Conservation (phyloP, 768 basidiomycete genomes). For the Psilocybe azurescens region DNA sequence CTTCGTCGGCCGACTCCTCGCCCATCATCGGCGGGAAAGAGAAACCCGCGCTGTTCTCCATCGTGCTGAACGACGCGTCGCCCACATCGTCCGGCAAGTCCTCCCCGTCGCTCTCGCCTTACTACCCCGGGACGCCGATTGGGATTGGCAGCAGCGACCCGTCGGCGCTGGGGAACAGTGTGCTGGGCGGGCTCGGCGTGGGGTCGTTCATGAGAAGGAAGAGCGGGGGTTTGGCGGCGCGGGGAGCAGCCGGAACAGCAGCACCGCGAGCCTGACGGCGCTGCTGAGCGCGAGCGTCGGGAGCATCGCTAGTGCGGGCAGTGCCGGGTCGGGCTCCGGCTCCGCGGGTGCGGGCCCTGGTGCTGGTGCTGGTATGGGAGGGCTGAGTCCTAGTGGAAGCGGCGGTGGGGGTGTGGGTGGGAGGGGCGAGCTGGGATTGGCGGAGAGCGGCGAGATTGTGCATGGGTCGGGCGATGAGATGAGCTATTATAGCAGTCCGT, state of each 20-base stretch:
- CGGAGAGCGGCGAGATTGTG: constrained; percentile 24
- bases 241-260: constrained; percentile 28
- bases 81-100: constrained; percentile 23
- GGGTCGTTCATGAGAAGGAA: constrained; percentile 31
- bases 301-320: background rate
- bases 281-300: constrained; percentile 15
- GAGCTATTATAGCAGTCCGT: background rate
- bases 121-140: constrained; percentile 13
- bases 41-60: constrained; percentile 19
- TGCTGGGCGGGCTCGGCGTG: constrained; percentile 20
- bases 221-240: constrained; percentile 26
- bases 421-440: constrained; percentile 17
- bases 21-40: constrained; percentile 1
- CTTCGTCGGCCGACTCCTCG: background rate
- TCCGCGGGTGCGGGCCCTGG: background rate
- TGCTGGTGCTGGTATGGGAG: background rate
- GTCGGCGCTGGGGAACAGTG: constrained; percentile 1
- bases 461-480: background rate
- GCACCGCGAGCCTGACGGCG: constrained; percentile 25
- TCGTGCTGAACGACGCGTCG: constrained; percentile 26
- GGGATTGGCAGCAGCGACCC: background rate
- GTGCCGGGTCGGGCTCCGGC: background rate
- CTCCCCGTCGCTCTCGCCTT: constrained; percentile 23
- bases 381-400: background rate
- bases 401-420: background rate